Percentiles rank a stretch among this genome's conserved stretches.
Conservation (phyloP, 2,329 filamentous ascomycete species). For the Periconia digitata region DNA sequence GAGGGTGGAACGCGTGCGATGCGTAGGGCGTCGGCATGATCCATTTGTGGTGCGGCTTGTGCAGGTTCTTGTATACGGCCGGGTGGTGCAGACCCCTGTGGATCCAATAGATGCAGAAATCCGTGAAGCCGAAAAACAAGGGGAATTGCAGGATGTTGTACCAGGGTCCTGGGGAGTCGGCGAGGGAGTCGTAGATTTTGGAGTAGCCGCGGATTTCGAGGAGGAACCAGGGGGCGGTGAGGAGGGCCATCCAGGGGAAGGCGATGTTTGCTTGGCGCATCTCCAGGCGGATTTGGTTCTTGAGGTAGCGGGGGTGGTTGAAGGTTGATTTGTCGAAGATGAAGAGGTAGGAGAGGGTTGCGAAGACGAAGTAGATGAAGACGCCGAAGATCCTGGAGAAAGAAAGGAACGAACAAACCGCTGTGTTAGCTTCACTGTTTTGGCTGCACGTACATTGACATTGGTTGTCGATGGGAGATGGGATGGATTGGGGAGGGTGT, state of each 20-base stretch:
- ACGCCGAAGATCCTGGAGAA: constrained; percentile 77
- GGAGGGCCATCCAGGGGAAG: constrained; percentile 79
- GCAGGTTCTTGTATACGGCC: constrained; percentile 77
- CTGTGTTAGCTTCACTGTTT: too few relatives aligned
- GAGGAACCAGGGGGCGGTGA: constrained; percentile 81
- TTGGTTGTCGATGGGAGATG: too few relatives aligned
- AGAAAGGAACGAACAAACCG: too few relatives aligned
- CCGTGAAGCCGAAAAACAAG: constrained; percentile 84
- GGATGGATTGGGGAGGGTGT: constrained; percentile 11
- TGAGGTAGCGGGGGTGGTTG: constrained; percentile 90
- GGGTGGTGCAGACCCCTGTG: constrained; percentile 85
- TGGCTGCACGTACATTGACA: too few relatives aligned
- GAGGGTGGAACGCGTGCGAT: constrained; percentile 89
- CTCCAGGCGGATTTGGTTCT: constrained; percentile 86
- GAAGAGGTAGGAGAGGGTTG: constrained; percentile 80
- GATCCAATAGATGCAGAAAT: constrained; percentile 89
- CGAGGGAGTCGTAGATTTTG: constrained; percentile 81
- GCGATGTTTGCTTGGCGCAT: constrained; percentile 76
- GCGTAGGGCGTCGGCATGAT: constrained; percentile 97
- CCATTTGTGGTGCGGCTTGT: constrained; percentile 99
- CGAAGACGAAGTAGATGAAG: constrained; percentile 81
- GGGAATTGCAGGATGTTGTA: constrained; percentile 86
- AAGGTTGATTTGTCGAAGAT: constrained; percentile 90
- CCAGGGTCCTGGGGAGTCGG: constrained; percentile 72
- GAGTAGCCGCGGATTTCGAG: constrained; percentile 81